Conservation (phyloP, 73 alveolate species). For the Tetrahymena elliotti region DNA sequence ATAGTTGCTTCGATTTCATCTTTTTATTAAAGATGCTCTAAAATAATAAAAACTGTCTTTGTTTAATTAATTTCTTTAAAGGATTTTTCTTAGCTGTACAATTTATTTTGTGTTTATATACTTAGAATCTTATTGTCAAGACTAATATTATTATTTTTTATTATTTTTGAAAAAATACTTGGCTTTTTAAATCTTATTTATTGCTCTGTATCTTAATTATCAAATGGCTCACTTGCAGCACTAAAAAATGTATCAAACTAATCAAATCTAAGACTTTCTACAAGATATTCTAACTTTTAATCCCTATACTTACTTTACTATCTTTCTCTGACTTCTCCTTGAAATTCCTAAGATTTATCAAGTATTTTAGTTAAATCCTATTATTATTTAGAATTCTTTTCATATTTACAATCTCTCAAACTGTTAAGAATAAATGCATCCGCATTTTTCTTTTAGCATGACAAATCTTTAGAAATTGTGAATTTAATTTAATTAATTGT, state of each 20-base stretch:
- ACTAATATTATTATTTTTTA: neutral
- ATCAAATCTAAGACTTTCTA: neutral
- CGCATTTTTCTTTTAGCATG: neutral
- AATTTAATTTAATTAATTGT: neutral
- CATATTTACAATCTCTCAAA: neutral
- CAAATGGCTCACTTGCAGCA: neutral
- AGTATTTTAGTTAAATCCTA: neutral
- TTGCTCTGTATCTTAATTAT: neutral
- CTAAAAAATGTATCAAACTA: neutral
- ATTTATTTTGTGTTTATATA: neutral
- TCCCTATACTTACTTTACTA: neutral
- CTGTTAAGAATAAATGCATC: neutral
- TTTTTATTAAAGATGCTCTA: neutral
- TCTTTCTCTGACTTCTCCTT: neutral
- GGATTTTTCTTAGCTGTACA: neutral
- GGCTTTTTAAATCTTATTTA: neutral
- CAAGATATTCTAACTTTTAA: neutral
- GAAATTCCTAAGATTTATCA: neutral
- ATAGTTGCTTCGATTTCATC: neutral
- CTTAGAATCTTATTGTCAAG: neutral
- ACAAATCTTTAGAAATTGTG: neutral
- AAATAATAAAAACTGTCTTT: neutral
- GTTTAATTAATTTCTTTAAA: neutral
- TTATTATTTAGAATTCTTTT: neutral
- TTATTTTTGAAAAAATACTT: neutral